These are phyloP conservation scores for Trichosanthes truncata DNA, from an alignment of 306 rosid genomes.

Conservation along the genomic window DNA sequence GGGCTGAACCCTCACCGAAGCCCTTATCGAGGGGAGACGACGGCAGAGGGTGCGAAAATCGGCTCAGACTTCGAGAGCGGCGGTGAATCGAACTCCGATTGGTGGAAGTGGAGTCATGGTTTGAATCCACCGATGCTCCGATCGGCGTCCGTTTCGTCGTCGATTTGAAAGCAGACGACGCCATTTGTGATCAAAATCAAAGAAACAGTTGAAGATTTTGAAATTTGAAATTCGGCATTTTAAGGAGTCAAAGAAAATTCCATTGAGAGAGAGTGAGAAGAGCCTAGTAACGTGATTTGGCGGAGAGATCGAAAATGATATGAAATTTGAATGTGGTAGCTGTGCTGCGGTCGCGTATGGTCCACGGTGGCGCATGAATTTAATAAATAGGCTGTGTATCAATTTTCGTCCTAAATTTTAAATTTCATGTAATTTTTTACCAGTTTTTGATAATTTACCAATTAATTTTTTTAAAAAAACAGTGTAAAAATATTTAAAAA, in stretches of 20 bases:
- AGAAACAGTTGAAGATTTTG: neutral
- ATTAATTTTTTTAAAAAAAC: too few species aligned
- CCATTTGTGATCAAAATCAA: constrained; percentile 28
- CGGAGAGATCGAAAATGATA: constrained; percentile 37
- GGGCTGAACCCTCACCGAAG: constrained; percentile 23
- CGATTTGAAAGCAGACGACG: constrained; percentile 93
- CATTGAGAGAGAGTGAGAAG: constrained; percentile 10
- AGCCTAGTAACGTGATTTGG: constrained; percentile 17
- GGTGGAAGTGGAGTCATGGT: constrained; percentile 39
- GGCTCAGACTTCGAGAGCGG: constrained; percentile 90
- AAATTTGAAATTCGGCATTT: constrained; percentile 10
- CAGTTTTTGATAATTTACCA: too few species aligned
- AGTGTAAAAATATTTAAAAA: too few species aligned
- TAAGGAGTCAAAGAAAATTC: neutral
- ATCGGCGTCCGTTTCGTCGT: constrained; percentile 64
- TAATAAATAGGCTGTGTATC: neutral
- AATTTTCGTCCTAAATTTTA: too few species aligned
- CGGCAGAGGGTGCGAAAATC: constrained; percentile 34
- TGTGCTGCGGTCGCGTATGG: neutral
- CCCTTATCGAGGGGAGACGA: constrained; percentile 19
- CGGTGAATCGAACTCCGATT: constrained; percentile 50
- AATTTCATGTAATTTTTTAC: too few species aligned
- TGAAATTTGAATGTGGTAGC: constrained; percentile 23
- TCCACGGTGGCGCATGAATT: neutral
- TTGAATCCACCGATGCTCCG: constrained; percentile 35